These are phyloP conservation scores for Triadica sebifera DNA, from an alignment of 345 rosid species.

Conservation along the genomic window DNA sequence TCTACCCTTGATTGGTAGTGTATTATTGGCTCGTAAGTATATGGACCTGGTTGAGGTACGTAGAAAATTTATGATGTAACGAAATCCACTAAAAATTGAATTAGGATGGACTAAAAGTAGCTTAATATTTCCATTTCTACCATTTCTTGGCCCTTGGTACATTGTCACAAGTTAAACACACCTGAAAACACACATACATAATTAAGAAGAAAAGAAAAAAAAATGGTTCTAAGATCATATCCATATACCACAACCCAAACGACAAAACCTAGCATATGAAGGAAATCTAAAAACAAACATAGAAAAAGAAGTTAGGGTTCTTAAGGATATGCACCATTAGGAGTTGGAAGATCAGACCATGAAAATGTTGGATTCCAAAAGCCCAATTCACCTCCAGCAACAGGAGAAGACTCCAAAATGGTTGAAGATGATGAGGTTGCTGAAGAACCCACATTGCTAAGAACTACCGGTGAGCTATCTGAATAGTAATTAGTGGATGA, in stretches of 20 bases:
- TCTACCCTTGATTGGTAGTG: no score
- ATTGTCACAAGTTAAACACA: constrained; percentile 39
- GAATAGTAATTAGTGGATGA: constrained; percentile 32
- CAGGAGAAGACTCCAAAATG: constrained; percentile 47
- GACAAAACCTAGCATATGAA: constrained; percentile 22
- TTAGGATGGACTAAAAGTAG: background rate
- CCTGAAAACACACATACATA: constrained; percentile 30
- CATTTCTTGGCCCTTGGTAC: constrained; percentile 27
- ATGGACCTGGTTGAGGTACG: no score
- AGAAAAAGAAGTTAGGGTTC: constrained; percentile 4
- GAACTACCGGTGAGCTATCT: constrained; percentile 28
- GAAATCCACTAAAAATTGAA: no score
- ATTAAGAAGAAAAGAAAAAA: background rate
- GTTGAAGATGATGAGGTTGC: constrained; percentile 35
- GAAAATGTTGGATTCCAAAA: constrained; percentile 58
- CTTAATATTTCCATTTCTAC: constrained; percentile 18
- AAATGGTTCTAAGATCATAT: constrained; percentile 26
- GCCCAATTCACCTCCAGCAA: constrained; percentile 44
- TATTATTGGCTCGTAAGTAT: no score
- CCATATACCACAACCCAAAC: constrained; percentile 40
- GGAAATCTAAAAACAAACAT: constrained; percentile 8
- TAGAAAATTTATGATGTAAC: no score
- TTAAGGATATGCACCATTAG: constrained; percentile 64
- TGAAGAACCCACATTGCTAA: constrained; percentile 37
- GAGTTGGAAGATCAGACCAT: constrained; percentile 65